A percentile compares a stretch with the other conserved stretches of the same genome.
Evolutionary conservation across 495 filamentous ascomycete species (phyloP).

Genomic region (Lineolata rhizophorae): DNA sequence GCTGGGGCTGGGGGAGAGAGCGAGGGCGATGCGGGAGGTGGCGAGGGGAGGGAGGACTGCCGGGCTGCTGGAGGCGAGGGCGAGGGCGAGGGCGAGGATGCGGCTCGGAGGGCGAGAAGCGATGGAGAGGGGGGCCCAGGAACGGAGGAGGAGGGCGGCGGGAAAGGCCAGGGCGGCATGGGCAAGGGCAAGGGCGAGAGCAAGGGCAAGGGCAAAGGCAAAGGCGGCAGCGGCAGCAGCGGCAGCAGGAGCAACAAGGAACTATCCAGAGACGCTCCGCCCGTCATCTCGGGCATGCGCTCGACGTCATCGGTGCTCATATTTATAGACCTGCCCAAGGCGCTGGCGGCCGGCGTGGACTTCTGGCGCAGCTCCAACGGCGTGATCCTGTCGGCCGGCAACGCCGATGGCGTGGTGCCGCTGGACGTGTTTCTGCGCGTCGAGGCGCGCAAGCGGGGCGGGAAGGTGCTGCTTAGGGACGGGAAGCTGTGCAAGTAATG

Average conservation of each 20-base stretch:
- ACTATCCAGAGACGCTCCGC: no score
- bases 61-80: no score
- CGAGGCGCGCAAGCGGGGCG: constrained; percentile 12
- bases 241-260: no score
- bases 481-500: constrained; percentile 12
- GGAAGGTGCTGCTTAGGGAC: constrained; percentile 13
- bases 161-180: no score
- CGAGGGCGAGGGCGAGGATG: constrained; percentile 11
- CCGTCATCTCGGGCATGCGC: constrained; percentile 73
- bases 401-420: constrained; percentile 15
- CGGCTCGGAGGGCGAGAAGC: constrained; percentile 3
- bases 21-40: no score
- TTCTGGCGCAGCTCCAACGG: constrained; percentile 84
- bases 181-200: no score
- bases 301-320: constrained; percentile 55
- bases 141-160: constrained; percentile 6
- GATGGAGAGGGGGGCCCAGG: constrained; percentile 1
- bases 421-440: constrained; percentile 17
- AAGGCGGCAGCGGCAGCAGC: no score
- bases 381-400: constrained; percentile 22
- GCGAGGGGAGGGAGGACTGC: no score
- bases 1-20: no score
- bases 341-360: constrained; percentile 38
- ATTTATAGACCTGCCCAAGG: constrained; percentile 50
- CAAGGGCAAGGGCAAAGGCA: no score